Conservation (phyloP, 2,329 filamentous ascomycete species). For the Aspergillus viridinutans region DNA sequence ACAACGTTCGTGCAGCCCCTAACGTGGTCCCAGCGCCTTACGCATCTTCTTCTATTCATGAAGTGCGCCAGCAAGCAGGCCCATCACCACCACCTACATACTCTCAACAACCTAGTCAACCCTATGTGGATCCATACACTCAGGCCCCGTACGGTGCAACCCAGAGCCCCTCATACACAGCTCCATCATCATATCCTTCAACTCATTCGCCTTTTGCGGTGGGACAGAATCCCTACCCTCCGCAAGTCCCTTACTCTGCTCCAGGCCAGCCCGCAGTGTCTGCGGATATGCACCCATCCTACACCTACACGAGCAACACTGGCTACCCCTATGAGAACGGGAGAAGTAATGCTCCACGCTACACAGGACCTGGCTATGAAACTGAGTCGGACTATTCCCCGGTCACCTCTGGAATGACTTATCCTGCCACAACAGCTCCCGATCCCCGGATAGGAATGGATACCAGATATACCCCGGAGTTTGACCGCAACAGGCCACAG, state of each 20-base stretch:
- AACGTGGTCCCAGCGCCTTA: slow-evolving; percentile 37
- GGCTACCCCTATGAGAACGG: slow-evolving; percentile 36
- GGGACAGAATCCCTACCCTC: slow-evolving; percentile 33
- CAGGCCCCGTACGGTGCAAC: slow-evolving; percentile 29
- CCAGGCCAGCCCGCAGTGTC: slow-evolving; percentile 36
- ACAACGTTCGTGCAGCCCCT: slow-evolving; percentile 34
- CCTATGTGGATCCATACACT: slow-evolving; percentile 34
- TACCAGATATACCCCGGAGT: slow-evolving; percentile 41
- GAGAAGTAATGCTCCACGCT: slow-evolving; percentile 39
- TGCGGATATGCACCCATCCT: slow-evolving; percentile 36
- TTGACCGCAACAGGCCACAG: slow-evolving; percentile 39
- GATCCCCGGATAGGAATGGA: slow-evolving; percentile 43
- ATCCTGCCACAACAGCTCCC: slow-evolving; percentile 38
- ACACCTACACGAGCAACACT: slow-evolving; percentile 33
- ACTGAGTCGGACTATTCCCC: slow-evolving; percentile 40
- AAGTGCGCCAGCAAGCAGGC: slow-evolving; percentile 34
- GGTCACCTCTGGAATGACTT: slow-evolving; percentile 37
- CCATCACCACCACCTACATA: slow-evolving; percentile 36
- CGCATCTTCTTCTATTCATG: slow-evolving; percentile 34
- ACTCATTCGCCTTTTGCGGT: slow-evolving; percentile 33
- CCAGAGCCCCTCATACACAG: slow-evolving; percentile 31
- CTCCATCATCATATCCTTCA: slow-evolving; percentile 28
- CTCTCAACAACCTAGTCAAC: slow-evolving; percentile 29
- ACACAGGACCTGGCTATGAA: slow-evolving; percentile 40
- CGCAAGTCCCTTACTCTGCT: slow-evolving; percentile 31